Evolutionary conservation across 164 flowering plant species (phyloP).

Genomic region (Berberis thunbergii): DNA sequence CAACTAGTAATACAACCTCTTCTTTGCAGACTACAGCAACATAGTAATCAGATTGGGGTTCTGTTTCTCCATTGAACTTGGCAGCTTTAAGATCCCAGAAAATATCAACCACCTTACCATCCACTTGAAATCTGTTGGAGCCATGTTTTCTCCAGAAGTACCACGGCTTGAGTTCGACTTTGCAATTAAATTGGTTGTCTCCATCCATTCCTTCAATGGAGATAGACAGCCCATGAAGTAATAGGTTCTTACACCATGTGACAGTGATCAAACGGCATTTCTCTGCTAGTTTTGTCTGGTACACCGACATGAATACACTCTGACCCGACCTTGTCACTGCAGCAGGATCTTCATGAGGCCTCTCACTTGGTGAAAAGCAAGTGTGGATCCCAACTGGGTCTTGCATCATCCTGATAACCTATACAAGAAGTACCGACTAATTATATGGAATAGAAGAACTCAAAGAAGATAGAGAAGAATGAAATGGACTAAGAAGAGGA

Average conservation of each 20-base stretch:
- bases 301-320: slow-evolving; percentile 19
- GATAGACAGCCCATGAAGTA: slow-evolving; percentile 61
- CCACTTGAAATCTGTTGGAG: slow-evolving; percentile 37
- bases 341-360: slow-evolving; percentile 31
- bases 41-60: slow-evolving; percentile 56
- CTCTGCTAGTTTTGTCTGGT: slow-evolving; percentile 30
- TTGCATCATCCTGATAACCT: slow-evolving; percentile 36
- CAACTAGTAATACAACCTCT: slow-evolving; percentile 55
- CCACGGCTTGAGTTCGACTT: slow-evolving; percentile 70
- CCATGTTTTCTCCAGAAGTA: slow-evolving; percentile 65
- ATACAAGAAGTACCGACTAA: background rate
- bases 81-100: slow-evolving; percentile 68
- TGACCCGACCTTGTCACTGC: slow-evolving; percentile 52
- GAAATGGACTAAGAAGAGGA: background rate
- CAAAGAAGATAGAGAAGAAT: background rate
- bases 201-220: slow-evolving; percentile 38
- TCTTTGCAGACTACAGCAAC: slow-evolving; percentile 57
- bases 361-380: slow-evolving; percentile 54
- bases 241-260: slow-evolving; percentile 68
- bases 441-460: background rate
- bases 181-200: slow-evolving; percentile 40
- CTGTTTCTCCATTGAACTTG: slow-evolving; percentile 56
- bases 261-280: slow-evolving; percentile 52
- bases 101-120: slow-evolving; percentile 34
- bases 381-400: slow-evolving; percentile 66